Evolutionary conservation across 805 yeast genomes (phyloP).

Genomic region (Yamadazyma takamatsuzukensis): DNA sequence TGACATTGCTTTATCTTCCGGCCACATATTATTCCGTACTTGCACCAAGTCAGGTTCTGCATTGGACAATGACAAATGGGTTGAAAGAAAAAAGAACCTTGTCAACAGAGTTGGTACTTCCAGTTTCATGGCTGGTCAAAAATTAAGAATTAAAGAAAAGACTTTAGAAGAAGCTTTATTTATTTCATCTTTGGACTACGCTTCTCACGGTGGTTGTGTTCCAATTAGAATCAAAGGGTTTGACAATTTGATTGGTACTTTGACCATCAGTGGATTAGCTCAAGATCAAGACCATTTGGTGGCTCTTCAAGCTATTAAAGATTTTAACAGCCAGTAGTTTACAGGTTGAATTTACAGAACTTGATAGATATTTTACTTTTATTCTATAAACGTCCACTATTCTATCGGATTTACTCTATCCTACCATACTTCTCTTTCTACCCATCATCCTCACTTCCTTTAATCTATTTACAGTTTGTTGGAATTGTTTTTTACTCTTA

Average conservation of each 20-base stretch:
- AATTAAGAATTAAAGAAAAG: slow-evolving; percentile 31
- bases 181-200: slow-evolving; percentile 42
- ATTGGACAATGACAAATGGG: slow-evolving; percentile 55
- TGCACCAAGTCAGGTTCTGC: slow-evolving; percentile 33
- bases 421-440: slow-evolving; percentile 91
- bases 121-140: slow-evolving; percentile 45
- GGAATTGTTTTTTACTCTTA: slow-evolving; percentile 33
- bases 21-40: slow-evolving; percentile 47
- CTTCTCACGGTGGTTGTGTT: slow-evolving; percentile 56
- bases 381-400: background rate
- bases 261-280: slow-evolving; percentile 54
- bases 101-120: slow-evolving; percentile 47
- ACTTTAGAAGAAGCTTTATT: slow-evolving; percentile 36
- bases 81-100: slow-evolving; percentile 45
- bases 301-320: slow-evolving; percentile 32
- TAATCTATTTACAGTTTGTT: slow-evolving; percentile 60
- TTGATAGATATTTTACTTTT: background rate
- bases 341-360: background rate
- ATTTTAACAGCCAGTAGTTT: slow-evolving; percentile 3
- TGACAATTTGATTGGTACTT: slow-evolving; percentile 41
- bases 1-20: slow-evolving; percentile 44
- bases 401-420: slow-evolving; percentile 26
- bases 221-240: slow-evolving; percentile 41
- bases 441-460: slow-evolving; percentile 89
- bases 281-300: slow-evolving; percentile 53